Conservation (phyloP, 371 early-diverging fungal species). For the Encephalitozoon intestinalis region DNA sequence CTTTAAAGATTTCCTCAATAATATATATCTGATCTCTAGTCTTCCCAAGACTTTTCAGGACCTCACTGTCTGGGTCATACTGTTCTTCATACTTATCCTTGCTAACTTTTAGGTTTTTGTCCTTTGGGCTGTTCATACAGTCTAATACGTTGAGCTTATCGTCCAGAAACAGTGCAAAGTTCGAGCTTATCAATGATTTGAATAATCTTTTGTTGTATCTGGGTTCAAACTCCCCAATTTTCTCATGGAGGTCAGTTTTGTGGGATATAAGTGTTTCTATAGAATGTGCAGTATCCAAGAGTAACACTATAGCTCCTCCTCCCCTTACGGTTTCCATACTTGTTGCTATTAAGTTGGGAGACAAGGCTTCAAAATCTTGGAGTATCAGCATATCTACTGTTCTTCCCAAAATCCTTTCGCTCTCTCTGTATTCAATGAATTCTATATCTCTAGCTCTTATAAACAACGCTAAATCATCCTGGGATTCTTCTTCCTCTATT, state of each 20-base stretch:
- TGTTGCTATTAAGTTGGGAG: slow-evolving; percentile 87
- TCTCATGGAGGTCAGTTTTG: slow-evolving; percentile 82
- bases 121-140: background rate
- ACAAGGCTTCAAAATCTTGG: slow-evolving; percentile 93
- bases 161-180: slow-evolving; percentile 82
- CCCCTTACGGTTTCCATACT: slow-evolving; percentile 97
- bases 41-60: slow-evolving; percentile 55
- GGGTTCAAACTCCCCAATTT: slow-evolving; percentile 69
- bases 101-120: slow-evolving; percentile 69
- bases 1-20: slow-evolving; percentile 14
- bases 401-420: slow-evolving; percentile 89
- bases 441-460: slow-evolving; percentile 46
- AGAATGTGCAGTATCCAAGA: slow-evolving; percentile 39
- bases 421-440: slow-evolving; percentile 77
- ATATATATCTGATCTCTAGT: slow-evolving; percentile 70
- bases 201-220: slow-evolving; percentile 93
- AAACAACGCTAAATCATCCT: slow-evolving; percentile 40
- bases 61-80: slow-evolving; percentile 66
- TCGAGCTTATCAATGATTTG: slow-evolving; percentile 76
- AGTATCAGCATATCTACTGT: slow-evolving; percentile 95
- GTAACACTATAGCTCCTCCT: slow-evolving; percentile 83
- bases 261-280: slow-evolving; percentile 70
- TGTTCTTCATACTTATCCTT: slow-evolving; percentile 74
- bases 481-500: slow-evolving; percentile 5
- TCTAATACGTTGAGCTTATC: slow-evolving; percentile 88